phyloP scores from a whole-genome alignment of 1,284 basidiomycete genomes.

The Apiotrichum akiyoshidainum region DNA sequence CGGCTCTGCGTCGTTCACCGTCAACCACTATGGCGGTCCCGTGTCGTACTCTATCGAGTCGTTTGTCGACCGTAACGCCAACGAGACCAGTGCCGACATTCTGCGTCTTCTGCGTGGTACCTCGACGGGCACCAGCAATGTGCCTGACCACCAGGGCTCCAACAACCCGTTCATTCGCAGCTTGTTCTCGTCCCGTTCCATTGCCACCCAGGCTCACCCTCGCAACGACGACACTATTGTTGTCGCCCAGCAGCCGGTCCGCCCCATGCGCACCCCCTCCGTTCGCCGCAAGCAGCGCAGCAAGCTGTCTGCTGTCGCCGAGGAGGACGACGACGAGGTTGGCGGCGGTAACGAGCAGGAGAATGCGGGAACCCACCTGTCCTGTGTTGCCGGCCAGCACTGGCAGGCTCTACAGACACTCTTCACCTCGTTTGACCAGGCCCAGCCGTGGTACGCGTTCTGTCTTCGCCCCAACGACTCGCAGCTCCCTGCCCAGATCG shows the following conservation, averaged over 20 bases:
- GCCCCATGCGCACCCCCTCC: constrained; percentile 88
- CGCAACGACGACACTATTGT: constrained; percentile 91
- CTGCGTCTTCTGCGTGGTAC: constrained; percentile 76
- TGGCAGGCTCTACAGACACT: constrained; percentile 75
- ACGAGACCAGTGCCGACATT: constrained; percentile 88
- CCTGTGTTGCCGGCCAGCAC: constrained; percentile 85
- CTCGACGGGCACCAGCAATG: constrained; percentile 25
- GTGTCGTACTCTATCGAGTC: constrained; percentile 87
- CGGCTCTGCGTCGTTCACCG: constrained; percentile 81
- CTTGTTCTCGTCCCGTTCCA: constrained; percentile 80
- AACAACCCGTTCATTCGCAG: constrained; percentile 87
- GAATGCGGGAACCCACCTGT: constrained; percentile 61
- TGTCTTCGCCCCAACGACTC: constrained; percentile 93
- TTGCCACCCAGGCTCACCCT: constrained; percentile 85
- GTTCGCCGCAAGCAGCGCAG: constrained; percentile 69
- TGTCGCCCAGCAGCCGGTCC: constrained; percentile 84
- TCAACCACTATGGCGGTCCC: constrained; percentile 86
- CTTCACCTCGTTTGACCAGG: constrained; percentile 83
- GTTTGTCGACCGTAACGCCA: constrained; percentile 84
- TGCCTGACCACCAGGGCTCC: constrained; percentile 64
- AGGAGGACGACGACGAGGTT: constrained; percentile 56
- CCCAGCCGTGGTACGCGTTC: constrained; percentile 88
- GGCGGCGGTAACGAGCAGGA: constrained; percentile 54
- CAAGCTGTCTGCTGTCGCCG: constrained; percentile 56
- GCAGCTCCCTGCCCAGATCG: constrained; percentile 87